Conservation (phyloP, 768 basidiomycete genomes). For the Lanmaoa pseudosensibilis region DNA sequence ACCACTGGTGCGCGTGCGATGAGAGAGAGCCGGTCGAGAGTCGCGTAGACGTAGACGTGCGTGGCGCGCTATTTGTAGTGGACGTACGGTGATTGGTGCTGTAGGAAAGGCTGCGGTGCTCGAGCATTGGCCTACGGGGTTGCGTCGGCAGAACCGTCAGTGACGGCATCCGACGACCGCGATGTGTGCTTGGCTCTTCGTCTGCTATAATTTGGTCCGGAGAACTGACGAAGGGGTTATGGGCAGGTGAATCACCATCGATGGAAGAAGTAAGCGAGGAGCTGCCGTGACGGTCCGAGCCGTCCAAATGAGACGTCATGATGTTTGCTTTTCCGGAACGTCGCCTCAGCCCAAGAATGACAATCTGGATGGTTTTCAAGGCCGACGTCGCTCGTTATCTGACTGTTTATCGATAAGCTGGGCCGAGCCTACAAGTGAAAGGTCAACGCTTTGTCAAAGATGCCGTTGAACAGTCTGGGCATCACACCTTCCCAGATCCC, state of each 20-base stretch:
- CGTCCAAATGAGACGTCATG: conserved; percentile 47
- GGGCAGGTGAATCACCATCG: conserved; percentile 8
- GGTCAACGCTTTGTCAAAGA: neutral
- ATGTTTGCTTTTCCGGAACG: conserved; percentile 3
- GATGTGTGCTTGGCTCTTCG: conserved; percentile 16
- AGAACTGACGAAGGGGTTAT: conserved; percentile 24
- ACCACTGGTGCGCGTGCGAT: conserved; percentile 49
- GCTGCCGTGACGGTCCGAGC: conserved; percentile 82
- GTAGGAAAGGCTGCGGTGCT: conserved; percentile 14
- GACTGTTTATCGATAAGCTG: conserved; percentile 1
- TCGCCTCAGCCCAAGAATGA: neutral
- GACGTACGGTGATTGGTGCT: neutral
- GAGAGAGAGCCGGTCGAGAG: conserved; percentile 4
- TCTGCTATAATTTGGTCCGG: conserved; percentile 19
- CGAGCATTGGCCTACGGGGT: conserved; percentile 2
- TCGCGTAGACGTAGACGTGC: conserved; percentile 11
- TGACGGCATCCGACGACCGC: conserved; percentile 21
- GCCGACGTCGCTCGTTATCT: neutral
- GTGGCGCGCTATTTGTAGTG: conserved; percentile 17
- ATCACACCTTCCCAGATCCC: neutral
- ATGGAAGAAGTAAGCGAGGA: conserved; percentile 77
- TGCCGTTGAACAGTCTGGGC: neutral
- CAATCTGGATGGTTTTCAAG: neutral
- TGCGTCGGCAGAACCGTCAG: neutral
- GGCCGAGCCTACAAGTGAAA: neutral